Evolutionary conservation across 768 basidiomycete species (phyloP).

Genomic region (Agaricus blazei): DNA sequence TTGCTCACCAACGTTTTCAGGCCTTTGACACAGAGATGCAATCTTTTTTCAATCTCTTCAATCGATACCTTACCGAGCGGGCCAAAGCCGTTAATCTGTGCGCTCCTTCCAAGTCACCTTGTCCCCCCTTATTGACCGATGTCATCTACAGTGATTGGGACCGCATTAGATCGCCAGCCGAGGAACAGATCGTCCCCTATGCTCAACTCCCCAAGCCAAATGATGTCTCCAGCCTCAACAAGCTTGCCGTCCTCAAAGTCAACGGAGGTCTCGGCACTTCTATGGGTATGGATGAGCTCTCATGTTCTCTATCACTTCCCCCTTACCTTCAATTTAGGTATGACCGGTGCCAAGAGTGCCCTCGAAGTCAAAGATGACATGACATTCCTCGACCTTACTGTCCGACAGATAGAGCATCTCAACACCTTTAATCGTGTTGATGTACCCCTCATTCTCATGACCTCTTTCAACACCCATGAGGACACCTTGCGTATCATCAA

Average conservation of each 20-base stretch:
- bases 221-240: conserved; percentile 71
- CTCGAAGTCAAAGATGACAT: conserved; percentile 97
- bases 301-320: background rate
- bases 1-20: conserved; percentile 31
- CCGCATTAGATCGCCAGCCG: conserved; percentile 80
- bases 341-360: conserved; percentile 86
- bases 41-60: conserved; percentile 94
- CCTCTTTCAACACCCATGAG: conserved; percentile 97
- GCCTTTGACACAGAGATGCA: conserved; percentile 93
- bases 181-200: conserved; percentile 85
- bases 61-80: conserved; percentile 86
- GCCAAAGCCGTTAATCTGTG: conserved; percentile 87
- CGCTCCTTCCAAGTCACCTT: conserved; percentile 8
- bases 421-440: conserved; percentile 81
- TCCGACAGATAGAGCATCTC: conserved; percentile 94
- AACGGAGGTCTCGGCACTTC: conserved; percentile 88
- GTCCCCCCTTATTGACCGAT: conserved; percentile 1
- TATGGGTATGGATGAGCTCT: conserved; percentile 51
- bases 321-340: conserved; percentile 37
- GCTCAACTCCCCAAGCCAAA: conserved; percentile 55
- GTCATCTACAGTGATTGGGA: conserved; percentile 68
- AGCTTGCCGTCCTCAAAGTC: conserved; percentile 90
- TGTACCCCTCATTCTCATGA: conserved; percentile 98
- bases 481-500: conserved; percentile 96
- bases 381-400: conserved; percentile 94